Base-by-base conservation (phyloP, 2,329 filamentous ascomycete genomes). In the Albophoma yamanashiensis region DNA sequence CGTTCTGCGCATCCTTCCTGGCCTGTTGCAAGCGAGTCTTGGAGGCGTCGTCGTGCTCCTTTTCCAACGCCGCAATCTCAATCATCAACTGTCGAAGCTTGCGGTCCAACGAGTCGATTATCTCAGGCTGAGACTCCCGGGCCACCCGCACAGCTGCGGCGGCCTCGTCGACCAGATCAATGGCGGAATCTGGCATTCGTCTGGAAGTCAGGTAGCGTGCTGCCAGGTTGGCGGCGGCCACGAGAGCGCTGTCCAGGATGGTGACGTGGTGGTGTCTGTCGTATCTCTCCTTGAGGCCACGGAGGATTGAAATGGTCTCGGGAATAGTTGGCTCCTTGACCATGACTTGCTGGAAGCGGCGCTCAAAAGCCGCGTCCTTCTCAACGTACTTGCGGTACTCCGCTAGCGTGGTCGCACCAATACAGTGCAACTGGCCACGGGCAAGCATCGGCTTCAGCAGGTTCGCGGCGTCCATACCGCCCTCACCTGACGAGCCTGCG, bases 301-400 rank as follows among this genome's bases (percentile, higher is more conserved):
- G 91, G n/a, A 99, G 87, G 69, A 99, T 99, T 27, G 94, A 99
- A 64, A 99, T 85, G 17, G 94, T 97, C 76, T 99, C 94, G 1
- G 85, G 75, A 56, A 97, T 87, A 7, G 85, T 82, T 2, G 94
- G 94, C 72, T 99, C 94, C 78, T 97, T 97, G 73, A 97, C 93
- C 53, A 99, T 76, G 45, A 99, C 94, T 75, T 99, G 94, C 74
- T 99, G 94, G 82, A 99, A 99, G 74, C 94, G 90, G 75, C 94
- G 91, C 76, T 99, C 94, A 72, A 99, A 99, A 55, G 94, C 94
- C 55, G 91, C 89, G 69, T 99, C 94, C 77, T 99, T 99, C 75
- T 99, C 94, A 64, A 99, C 96, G 76, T 99, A 97, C 75, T 99
- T 99, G 70, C 94, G 86, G 76, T 99, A 99, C 74, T 99, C 94